Base-by-base conservation (phyloP, 352 stramenopile species). In the Phytophthora crassamura region DNA sequence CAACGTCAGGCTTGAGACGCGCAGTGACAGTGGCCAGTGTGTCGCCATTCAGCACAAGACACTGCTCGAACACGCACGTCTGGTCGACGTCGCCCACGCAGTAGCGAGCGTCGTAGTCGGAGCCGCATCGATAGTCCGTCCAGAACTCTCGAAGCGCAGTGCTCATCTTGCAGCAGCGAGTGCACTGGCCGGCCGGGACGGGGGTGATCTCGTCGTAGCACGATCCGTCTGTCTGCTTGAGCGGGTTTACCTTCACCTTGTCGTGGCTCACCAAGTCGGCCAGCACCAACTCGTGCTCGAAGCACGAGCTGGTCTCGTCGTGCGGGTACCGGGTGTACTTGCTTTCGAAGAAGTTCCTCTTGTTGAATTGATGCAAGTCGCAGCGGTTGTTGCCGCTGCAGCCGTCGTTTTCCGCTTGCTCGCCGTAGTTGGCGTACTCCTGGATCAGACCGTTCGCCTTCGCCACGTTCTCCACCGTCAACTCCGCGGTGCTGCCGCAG, bases 111-210 rank as follows among this genome's bases (percentile, higher is more conserved):
- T 84, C 80, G 35, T 86, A 86, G 40, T 80, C 68, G 9, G 58
- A 72, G 8, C 64, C 70, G 41, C 85, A 94, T 20, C 67, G 76
- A 65, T 88, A 91, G 66, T 89, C 71, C 5, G 67, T 72, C 81
- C 80, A 90, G 15, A 59, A 77, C 54, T 93, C 82, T 22, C 72
- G 62, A 22, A 93, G 49, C 8, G 62, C 58, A 1, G 73, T 83
- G 4, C 53, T 68, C 57, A 86, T 75, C 55, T 73, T 69, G 30
- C 68, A 81, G 66, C 80, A 89, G 14, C 80, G 76, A 20, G 64
- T 73, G 51, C 80, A 89, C 40, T 70, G 60, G 2, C 63, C 61
- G 5, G 34, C 28, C 2, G 42, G 39, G 12, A 86, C 69, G 0
- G 79, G 78, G 11, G 59, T 52, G n/a, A 63, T 48, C 38, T 55